These are phyloP conservation scores for Suhomyces canberraensis DNA, from an alignment of 805 yeast genomes.

Conservation along the genomic window DNA sequence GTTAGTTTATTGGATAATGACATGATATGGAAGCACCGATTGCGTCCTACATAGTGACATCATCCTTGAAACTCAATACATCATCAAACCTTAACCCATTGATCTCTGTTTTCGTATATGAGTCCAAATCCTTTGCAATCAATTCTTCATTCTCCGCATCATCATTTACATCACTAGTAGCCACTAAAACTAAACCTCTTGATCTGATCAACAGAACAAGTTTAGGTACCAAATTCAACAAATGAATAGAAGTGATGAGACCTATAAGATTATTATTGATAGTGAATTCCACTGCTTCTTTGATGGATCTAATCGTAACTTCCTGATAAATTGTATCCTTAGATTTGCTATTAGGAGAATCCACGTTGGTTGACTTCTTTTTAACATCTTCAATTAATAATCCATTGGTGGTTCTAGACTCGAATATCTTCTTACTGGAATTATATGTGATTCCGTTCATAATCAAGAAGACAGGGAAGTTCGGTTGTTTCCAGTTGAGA, in stretches of 20 bases:
- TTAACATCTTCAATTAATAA: constrained; percentile 25
- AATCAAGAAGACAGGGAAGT: constrained; percentile 87
- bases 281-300: constrained; percentile 80
- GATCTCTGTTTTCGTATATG: constrained; percentile 43
- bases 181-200: constrained; percentile 82
- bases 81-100: constrained; percentile 69
- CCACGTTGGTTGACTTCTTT: constrained; percentile 30
- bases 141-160: constrained; percentile 21
- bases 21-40: no score
- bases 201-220: constrained; percentile 71
- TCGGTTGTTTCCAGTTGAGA: constrained; percentile 97
- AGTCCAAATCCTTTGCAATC: constrained; percentile 31
- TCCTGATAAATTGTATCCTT: constrained; percentile 34
- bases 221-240: constrained; percentile 72
- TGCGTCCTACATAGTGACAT: constrained; percentile 29
- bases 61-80: constrained; percentile 65
- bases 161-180: constrained; percentile 43
- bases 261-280: constrained; percentile 83
- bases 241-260: constrained; percentile 66
- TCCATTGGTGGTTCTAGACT: constrained; percentile 41
- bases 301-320: constrained; percentile 59
- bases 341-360: constrained; percentile 27
- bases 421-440: constrained; percentile 25
- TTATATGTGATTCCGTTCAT: constrained; percentile 60
- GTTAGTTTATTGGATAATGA: no score